Base-by-base conservation (phyloP, 2,329 filamentous ascomycete genomes). In the Nannizziopsis arthrosporioides region DNA sequence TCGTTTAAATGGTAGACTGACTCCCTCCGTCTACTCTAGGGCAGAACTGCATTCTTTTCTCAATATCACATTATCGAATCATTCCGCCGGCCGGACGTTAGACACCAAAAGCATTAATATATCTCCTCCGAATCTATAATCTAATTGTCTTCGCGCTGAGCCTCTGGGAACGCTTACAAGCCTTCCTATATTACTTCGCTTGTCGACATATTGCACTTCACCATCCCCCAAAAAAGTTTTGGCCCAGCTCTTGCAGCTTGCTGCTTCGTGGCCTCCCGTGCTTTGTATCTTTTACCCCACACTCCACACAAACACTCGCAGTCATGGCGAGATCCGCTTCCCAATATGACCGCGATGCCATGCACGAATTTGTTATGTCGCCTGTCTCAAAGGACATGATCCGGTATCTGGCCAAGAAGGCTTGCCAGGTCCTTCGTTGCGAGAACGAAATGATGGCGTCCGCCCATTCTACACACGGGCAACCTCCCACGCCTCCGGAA, bases 401-500 rank as follows among this genome's bases (percentile, higher is more conserved):
- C 31, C 60, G 62, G 22, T 65, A 73, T 56, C 56, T 73, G 53
- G 70, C 70, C 40, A 58, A 65, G 46, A 66, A 73, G 51, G 70
- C 71, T 12, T 64, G 67, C 9, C 59, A 62, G 58, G 71, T 73
- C 57, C 73, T 73, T 54, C 65, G 68, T 51, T 73, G 71, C 55
- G 71, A 73, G 52, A 58, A 69, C 61, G 55, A 94, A 52, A 61
- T 66, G 59, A 66, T 59, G 11, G 37, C 44, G 46, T 57, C 63
- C 30, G 51, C 57, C 57, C 56, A 55, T 54, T 27, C 22, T 27
- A 57, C 63, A 63, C 56, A 63, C 62, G 58, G 67, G 57, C 69
- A 75, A 18, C 75, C 77, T 42, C 76, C 73, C 17, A 80, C 78
- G 34, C 78, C 78, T 51, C 78, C 78, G 27, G 70, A 72, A 30